A percentile compares a stretch with the other conserved stretches of the same genome.
phyloP scores from a whole-genome alignment of 257 asterid species.

The Gentiana dahurica region DNA sequence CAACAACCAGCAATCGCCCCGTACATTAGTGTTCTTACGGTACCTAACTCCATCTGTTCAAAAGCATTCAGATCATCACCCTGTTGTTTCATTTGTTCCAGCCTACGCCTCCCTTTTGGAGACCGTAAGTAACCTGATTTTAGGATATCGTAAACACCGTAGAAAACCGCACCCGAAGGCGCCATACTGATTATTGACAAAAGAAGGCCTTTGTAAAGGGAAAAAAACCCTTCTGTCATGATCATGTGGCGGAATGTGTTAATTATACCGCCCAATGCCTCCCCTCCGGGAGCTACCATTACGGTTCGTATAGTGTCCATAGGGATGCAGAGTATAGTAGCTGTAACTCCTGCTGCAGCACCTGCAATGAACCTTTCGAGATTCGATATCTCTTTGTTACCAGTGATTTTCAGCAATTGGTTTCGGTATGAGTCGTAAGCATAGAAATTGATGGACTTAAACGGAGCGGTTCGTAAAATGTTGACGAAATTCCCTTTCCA shows the following conservation, averaged over 20 bases:
- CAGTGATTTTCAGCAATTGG: conserved; percentile 55
- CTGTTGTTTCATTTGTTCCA: conserved; percentile 58
- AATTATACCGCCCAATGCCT: conserved; percentile 80
- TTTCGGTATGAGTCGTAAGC: conserved; percentile 80
- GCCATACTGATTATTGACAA: conserved; percentile 98
- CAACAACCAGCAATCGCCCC: conserved; percentile 98
- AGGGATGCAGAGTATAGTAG: conserved; percentile 89
- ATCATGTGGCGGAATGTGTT: conserved; percentile 77
- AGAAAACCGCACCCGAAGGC: conserved; percentile 96
- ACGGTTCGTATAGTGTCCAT: conserved; percentile 97
- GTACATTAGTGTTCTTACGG: conserved; percentile 62
- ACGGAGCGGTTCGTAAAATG: conserved; percentile 91
- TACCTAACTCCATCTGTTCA: conserved; percentile 87
- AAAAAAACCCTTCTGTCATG: conserved; percentile 82
- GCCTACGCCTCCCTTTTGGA: conserved; percentile 67
- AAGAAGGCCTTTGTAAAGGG: conserved; percentile 86
- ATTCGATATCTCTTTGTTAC: conserved; percentile 74
- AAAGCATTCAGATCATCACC: conserved; percentile 63
- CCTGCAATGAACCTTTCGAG: conserved; percentile 90
- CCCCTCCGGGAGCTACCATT: conserved; percentile 98
- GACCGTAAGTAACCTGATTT: conserved; percentile 76
- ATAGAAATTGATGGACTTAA: conserved; percentile 87
- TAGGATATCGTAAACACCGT: conserved; percentile 84
- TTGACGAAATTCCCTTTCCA: conserved; percentile 98
- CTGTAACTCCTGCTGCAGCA: conserved; percentile 96